Conservation (phyloP, 2,329 filamentous ascomycete species). For the Alternaria dauci region DNA sequence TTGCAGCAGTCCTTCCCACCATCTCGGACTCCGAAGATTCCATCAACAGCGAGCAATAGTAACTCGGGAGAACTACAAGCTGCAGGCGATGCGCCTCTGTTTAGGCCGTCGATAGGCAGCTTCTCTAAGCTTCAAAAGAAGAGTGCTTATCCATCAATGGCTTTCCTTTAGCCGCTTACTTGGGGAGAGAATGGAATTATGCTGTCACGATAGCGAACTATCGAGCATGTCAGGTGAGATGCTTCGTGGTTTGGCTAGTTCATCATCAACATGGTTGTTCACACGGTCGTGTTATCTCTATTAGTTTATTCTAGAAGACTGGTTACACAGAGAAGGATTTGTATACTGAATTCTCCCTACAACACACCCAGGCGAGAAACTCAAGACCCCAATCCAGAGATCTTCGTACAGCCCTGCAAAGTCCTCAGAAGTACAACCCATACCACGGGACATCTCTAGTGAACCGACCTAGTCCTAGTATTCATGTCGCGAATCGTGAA, state of each 20-base stretch:
- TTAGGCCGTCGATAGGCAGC: not conserved
- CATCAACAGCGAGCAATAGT: not conserved
- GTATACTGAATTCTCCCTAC: not conserved
- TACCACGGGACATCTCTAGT: conserved; percentile 36
- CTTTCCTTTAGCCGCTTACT: not conserved
- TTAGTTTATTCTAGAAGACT: not conserved
- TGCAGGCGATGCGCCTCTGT: not conserved
- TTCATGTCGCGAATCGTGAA: conserved; percentile 19
- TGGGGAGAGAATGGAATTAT: not conserved
- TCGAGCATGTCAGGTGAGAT: not conserved
- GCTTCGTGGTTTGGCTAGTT: not conserved
- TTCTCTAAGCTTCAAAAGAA: not conserved
- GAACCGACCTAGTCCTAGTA: conserved; percentile 28
- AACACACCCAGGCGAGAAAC: not conserved
- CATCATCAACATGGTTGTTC: not conserved
- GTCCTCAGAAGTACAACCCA: conserved; percentile 17
- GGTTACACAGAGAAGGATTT: not conserved
- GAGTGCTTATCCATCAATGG: not conserved
- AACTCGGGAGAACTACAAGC: not conserved
- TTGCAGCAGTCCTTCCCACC: not conserved
- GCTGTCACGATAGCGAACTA: not conserved
- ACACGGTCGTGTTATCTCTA: not conserved
- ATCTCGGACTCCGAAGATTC: not conserved
- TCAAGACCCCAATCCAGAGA: not conserved
- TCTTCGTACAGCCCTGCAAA: not conserved